These are phyloP conservation scores for Russula brevipes DNA, from an alignment of 768 basidiomycete genomes.

Conservation along the genomic window DNA sequence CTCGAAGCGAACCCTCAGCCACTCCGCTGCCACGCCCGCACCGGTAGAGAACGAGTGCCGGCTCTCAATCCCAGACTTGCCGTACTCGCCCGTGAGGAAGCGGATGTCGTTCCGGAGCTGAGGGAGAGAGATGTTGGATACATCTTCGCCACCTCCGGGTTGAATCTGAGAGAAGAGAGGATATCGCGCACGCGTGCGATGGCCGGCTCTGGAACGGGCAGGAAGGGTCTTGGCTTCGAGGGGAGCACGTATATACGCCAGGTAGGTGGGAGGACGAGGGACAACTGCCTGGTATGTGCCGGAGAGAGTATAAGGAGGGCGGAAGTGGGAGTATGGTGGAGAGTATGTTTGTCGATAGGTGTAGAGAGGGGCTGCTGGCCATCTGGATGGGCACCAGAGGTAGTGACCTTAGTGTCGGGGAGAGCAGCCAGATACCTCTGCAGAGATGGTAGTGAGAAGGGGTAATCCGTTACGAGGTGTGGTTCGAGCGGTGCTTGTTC, in stretches of 20 bases:
- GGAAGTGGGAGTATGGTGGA: constrained; percentile 41
- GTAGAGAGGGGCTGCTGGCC: constrained; percentile 10
- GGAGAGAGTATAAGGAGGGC: constrained; percentile 48
- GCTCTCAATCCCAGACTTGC: constrained; percentile 61
- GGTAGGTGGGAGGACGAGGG: constrained; percentile 61
- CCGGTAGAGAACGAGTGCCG: constrained; percentile 80
- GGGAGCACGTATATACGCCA: constrained; percentile 70
- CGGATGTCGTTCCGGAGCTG: constrained; percentile 67
- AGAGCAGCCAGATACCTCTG: constrained; percentile 17
- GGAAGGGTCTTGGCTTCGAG: constrained; percentile 39
- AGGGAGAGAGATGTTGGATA: constrained; percentile 60
- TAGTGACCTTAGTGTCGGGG: constrained; percentile 4
- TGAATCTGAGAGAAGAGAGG: constrained; percentile 56
- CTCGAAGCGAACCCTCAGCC: constrained; percentile 73
- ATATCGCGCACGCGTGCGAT: constrained; percentile 52
- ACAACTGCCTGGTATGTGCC: constrained; percentile 43
- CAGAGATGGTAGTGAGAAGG: constrained; percentile 13
- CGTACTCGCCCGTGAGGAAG: constrained; percentile 82
- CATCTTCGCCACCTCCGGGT: constrained; percentile 63
- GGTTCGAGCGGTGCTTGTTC: constrained; percentile 50
- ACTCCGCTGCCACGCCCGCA: constrained; percentile 57
- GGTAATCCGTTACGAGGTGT: constrained; percentile 22
- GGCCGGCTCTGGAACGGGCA: constrained; percentile 54
- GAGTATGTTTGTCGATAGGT: constrained; percentile 32
- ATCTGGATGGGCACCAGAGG: constrained; percentile 3